These are phyloP conservation scores for Pythium biforme DNA, from an alignment of 352 stramenopile genomes.

Conservation along the genomic window DNA sequence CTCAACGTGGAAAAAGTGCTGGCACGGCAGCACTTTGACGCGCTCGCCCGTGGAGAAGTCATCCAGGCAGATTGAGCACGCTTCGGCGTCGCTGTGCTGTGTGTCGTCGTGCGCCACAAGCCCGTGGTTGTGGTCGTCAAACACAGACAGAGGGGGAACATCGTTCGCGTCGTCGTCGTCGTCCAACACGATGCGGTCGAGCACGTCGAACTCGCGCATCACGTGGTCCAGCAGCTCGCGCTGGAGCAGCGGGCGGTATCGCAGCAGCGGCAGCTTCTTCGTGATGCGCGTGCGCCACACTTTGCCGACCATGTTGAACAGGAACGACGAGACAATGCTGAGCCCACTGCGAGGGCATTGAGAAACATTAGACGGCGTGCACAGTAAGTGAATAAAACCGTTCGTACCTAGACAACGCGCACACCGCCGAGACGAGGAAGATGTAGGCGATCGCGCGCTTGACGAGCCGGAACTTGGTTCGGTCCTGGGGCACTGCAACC, in stretches of 20 bases:
- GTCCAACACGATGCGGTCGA: constrained; percentile 26
- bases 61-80: constrained; percentile 77
- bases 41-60: constrained; percentile 55
- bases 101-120: neutral
- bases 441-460: constrained; percentile 74
- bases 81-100: constrained; percentile 30
- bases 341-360: constrained; percentile 33
- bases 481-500: constrained; percentile 48
- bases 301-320: constrained; percentile 66
- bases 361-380: neutral
- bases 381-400: no score
- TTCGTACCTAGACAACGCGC: constrained; percentile 65
- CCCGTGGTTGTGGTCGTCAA: neutral
- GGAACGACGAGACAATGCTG: constrained; percentile 60
- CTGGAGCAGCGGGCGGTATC: constrained; percentile 34
- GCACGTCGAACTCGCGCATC: constrained; percentile 17
- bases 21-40: constrained; percentile 81
- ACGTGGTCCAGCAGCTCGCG: constrained; percentile 24
- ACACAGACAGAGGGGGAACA: neutral
- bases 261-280: constrained; percentile 48
- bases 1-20: constrained; percentile 83
- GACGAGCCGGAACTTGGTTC: constrained; percentile 55
- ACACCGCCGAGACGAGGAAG: constrained; percentile 78
- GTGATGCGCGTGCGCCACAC: constrained; percentile 44
- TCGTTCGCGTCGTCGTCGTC: constrained; percentile 23